Base-by-base conservation (phyloP, 2,329 filamentous ascomycete genomes). In the Atkinsonella texensis region DNA sequence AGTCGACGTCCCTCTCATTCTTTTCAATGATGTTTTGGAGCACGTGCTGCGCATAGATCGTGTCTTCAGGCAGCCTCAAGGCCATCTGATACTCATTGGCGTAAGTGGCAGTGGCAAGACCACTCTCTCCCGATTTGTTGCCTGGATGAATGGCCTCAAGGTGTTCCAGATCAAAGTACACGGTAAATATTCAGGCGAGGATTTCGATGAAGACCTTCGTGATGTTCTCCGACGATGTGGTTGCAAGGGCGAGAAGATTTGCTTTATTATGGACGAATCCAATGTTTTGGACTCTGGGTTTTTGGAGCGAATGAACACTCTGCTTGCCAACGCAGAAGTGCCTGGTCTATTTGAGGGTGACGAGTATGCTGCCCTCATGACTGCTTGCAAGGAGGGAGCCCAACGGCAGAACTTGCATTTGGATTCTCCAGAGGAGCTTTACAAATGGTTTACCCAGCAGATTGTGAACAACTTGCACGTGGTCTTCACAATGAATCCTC, bases 131-230 rank as follows among this genome's bases (percentile, higher is more conserved):
- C 85, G 94, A 52, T 99, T 99, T 58, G 93, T 98, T 54, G 93
- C 93, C 46, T 99, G 93, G 93, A 98, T 98, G 93, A 99, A 98
- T 63, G 94, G 94, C 53, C 77, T 99, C 54, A 95, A 91, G 66
- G 90, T 98, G 41, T 98, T 96, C 77, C 93, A 99, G 71, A 98
- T 99, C 77, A 99, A 98, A 75, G 93, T 98, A 0, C 93, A 99
- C 63, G 93, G 93, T 57, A 96, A 91, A 65, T 99, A 98, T 70
- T 96, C 93, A 15, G 87, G 87, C 1, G 93, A 97, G 65, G 93
- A 99, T 70, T 99, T 99, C 64, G 93, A 99, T 64, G 94, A 99
- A 53, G 93, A 99, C 67, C 74, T 99, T 38, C 82, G 94, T 57
- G 91, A 90, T 64, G 93, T 99, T 9, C 80, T 99, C 41, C 85